Evolutionary conservation across 2,329 filamentous ascomycete species (phyloP).

Genomic region (Xylariaceae sp.): DNA sequence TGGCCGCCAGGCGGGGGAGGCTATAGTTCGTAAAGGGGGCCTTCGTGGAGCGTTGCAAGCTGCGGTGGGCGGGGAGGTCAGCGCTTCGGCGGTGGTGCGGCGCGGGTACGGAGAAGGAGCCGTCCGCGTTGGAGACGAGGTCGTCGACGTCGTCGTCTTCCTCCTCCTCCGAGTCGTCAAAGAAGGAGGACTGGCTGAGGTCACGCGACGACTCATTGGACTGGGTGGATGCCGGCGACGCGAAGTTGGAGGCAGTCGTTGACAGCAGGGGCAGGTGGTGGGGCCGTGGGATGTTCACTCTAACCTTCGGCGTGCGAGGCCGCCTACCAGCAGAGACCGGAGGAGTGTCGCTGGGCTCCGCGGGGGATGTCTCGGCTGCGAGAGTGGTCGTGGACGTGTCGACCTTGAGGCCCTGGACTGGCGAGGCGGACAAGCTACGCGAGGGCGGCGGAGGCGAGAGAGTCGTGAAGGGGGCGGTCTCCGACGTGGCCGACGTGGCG

Average conservation of each 20-base stretch:
- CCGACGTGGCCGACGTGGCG: constrained; percentile 42
- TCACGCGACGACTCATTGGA: constrained; percentile 27
- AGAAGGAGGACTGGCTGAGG: constrained; percentile 34
- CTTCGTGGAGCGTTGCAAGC: too few species aligned
- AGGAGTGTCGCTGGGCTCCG: constrained; percentile 10
- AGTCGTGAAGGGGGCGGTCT: constrained; percentile 36
- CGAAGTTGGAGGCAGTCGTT: constrained; percentile 20
- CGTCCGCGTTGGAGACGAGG: constrained; percentile 27
- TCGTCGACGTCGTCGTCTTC: constrained; percentile 23
- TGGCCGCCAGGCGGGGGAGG: constrained; percentile 30
- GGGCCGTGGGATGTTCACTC: constrained; percentile 17
- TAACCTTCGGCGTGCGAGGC: constrained; percentile 5
- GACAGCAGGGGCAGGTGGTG: constrained; percentile 6
- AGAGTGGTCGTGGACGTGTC: constrained; percentile 14
- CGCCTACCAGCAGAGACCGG: constrained; percentile 6
- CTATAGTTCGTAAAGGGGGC: constrained; percentile 36
- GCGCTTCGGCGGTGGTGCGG: constrained; percentile 14
- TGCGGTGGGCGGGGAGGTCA: constrained; percentile 10
- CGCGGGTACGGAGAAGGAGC: constrained; percentile 18
- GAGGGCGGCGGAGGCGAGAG: constrained; percentile 48
- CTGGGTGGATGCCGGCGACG: constrained; percentile 29
- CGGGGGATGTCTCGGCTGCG: constrained; percentile 5
- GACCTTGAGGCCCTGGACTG: constrained; percentile 10
- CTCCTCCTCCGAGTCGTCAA: constrained; percentile 40
- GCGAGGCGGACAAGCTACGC: constrained; percentile 26